A percentile compares a stretch with the other conserved stretches of the same genome.
phyloP scores from a whole-genome alignment of 2,329 filamentous ascomycete species.

The Colletotrichum sp. region DNA sequence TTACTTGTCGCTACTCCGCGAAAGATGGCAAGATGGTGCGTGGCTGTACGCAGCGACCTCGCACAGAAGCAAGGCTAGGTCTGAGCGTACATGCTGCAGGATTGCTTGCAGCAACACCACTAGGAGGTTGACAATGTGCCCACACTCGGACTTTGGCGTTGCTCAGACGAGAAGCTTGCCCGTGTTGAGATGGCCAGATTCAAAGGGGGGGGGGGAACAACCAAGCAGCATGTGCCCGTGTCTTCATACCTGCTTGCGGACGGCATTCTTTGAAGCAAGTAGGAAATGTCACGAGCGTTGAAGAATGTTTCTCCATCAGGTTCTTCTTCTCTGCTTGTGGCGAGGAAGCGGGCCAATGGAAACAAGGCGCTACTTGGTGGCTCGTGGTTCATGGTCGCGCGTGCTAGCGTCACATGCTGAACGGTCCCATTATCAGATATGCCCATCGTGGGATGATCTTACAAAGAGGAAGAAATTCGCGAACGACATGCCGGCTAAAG shows the following conservation, averaged over 20 bases:
- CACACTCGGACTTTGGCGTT: not conserved
- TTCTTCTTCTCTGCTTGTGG: not conserved
- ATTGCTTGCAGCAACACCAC: constrained; percentile 17
- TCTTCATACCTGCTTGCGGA: not conserved
- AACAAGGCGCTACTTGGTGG: not conserved
- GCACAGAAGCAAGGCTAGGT: constrained; percentile 13
- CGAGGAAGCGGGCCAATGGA: not conserved
- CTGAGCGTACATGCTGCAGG: constrained; percentile 23
- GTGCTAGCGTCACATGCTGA: constrained; percentile 5
- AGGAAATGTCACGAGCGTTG: not conserved
- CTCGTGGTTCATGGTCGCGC: not conserved
- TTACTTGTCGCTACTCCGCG: not conserved
- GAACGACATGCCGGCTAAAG: not conserved
- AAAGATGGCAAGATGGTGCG: not conserved
- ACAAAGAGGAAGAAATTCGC: not conserved
- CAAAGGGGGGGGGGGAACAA: not conserved
- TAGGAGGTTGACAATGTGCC: not conserved
- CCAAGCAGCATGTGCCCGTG: not conserved
- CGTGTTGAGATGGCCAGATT: not conserved
- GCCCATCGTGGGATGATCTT: not conserved
- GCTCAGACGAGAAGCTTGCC: not conserved
- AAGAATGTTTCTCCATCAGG: not conserved
- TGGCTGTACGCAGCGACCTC: not conserved
- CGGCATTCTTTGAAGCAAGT: not conserved
- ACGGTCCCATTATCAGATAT: not conserved